Evolutionary conservation across 306 rosid species (phyloP).

Genomic region (Crotalaria pallida): DNA sequence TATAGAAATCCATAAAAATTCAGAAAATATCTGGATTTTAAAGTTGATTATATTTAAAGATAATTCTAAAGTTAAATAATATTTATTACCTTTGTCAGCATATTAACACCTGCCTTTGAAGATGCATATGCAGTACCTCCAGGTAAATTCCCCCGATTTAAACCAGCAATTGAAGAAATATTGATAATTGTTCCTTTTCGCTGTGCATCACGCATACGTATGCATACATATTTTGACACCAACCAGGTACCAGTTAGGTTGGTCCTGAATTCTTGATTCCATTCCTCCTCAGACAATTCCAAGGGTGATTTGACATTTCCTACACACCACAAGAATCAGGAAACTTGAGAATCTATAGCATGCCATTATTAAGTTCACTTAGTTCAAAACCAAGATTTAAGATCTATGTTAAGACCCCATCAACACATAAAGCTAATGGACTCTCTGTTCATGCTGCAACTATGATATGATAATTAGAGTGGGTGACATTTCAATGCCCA

Average conservation of each 20-base stretch:
- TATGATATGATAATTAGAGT: no score
- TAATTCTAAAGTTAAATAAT: not conserved
- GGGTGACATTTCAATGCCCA: no score
- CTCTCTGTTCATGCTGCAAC: not conserved
- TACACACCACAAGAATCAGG: not conserved
- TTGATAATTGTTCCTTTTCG: slow-evolving; percentile 65
- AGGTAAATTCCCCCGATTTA: slow-evolving; percentile 54
- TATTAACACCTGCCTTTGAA: slow-evolving; percentile 54
- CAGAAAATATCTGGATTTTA: not conserved
- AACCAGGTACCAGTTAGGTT: slow-evolving; percentile 69
- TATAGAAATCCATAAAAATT: not conserved
- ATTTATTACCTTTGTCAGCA: slow-evolving; percentile 53
- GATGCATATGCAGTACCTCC: slow-evolving; percentile 56
- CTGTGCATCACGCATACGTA: slow-evolving; percentile 46
- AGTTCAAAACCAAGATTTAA: not conserved
- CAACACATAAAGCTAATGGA: not conserved
- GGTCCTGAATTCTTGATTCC: slow-evolving; percentile 49
- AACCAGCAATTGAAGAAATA: slow-evolving; percentile 63
- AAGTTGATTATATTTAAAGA: not conserved
- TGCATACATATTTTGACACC: slow-evolving; percentile 57
- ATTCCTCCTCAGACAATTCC: slow-evolving; percentile 65
- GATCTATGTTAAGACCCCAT: not conserved
- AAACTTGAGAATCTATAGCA: not conserved
- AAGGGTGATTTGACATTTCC: slow-evolving; percentile 56
- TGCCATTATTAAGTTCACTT: not conserved